phyloP scores from a whole-genome alignment of 345 rosid genomes.

The Citropsis articulata region DNA sequence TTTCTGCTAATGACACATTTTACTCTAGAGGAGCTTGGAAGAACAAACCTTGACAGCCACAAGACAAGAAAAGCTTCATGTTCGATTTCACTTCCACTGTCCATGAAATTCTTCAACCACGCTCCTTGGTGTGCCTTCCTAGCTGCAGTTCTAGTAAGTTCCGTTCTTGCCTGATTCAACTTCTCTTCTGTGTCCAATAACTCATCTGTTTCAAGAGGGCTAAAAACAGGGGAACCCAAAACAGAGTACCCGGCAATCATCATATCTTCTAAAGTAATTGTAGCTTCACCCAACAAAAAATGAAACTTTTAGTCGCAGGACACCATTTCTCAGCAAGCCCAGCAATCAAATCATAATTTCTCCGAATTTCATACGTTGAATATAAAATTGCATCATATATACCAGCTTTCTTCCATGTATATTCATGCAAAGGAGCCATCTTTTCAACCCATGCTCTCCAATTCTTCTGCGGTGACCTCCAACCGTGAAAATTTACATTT shows the following conservation, averaged over 20 bases:
- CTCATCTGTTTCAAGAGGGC: slow-evolving; percentile 17
- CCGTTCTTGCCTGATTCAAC: slow-evolving; percentile 13
- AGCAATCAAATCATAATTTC: slow-evolving; percentile 29
- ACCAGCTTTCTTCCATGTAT: slow-evolving; percentile 43
- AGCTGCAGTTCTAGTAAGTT: background rate
- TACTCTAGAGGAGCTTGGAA: background rate
- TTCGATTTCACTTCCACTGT: slow-evolving; percentile 25
- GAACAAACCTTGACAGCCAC: slow-evolving; percentile 36
- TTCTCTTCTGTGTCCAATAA: slow-evolving; percentile 14
- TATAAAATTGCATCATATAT: slow-evolving; percentile 42
- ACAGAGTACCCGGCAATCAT: slow-evolving; percentile 39
- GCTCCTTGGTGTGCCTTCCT: background rate
- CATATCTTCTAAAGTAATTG: slow-evolving; percentile 47
- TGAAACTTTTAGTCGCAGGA: slow-evolving; percentile 41
- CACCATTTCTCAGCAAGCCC: slow-evolving; percentile 51
- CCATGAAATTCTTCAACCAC: slow-evolving; percentile 31
- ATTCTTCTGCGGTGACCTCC: slow-evolving; percentile 27
- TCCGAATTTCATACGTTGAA: slow-evolving; percentile 30
- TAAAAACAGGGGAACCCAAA: slow-evolving; percentile 41
- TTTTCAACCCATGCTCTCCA: slow-evolving; percentile 47
- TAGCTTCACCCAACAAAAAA: slow-evolving; percentile 58
- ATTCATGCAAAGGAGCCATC: slow-evolving; percentile 27
- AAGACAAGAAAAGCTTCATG: slow-evolving; percentile 46
- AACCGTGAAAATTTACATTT: slow-evolving; percentile 25
- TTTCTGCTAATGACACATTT: background rate